These are phyloP conservation scores for Suillus plorans DNA, from an alignment of 768 basidiomycete genomes.

Conservation along the genomic window DNA sequence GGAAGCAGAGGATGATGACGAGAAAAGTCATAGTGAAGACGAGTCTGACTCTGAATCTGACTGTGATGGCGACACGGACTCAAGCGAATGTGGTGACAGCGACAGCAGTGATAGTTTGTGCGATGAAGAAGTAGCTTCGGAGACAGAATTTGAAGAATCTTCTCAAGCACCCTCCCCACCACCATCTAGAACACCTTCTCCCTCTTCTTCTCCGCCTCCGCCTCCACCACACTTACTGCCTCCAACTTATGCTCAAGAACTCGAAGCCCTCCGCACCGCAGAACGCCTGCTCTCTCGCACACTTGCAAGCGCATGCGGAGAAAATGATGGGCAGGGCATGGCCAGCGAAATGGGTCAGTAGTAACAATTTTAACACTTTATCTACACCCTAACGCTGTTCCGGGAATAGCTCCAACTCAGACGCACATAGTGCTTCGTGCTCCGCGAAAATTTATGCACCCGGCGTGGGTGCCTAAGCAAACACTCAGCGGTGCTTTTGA, in stretches of 20 bases:
- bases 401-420: slow-evolving; percentile 43
- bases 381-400: background rate
- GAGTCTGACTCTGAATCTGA: slow-evolving; percentile 17
- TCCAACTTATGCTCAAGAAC: slow-evolving; percentile 28
- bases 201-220: slow-evolving; percentile 11
- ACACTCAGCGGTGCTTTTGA: slow-evolving; percentile 39
- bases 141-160: slow-evolving; percentile 18
- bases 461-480: slow-evolving; percentile 48
- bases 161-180: slow-evolving; percentile 27
- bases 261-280: slow-evolving; percentile 33
- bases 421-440: slow-evolving; percentile 48
- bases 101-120: slow-evolving; percentile 6
- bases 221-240: background rate
- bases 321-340: slow-evolving; percentile 38
- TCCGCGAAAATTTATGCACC: slow-evolving; percentile 46
- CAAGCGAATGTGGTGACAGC: background rate
- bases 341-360: slow-evolving; percentile 40
- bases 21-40: slow-evolving; percentile 2
- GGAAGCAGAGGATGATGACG: slow-evolving; percentile 17
- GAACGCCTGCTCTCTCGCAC: slow-evolving; percentile 46
- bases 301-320: slow-evolving; percentile 43
- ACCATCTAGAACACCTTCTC: slow-evolving; percentile 11
- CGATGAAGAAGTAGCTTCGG: slow-evolving; percentile 7
- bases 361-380: background rate
- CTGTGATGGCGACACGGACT: slow-evolving; percentile 15